These are phyloP conservation scores for Colletotrichum chlorophyti DNA, from an alignment of 2,329 filamentous ascomycete species.

Conservation along the genomic window DNA sequence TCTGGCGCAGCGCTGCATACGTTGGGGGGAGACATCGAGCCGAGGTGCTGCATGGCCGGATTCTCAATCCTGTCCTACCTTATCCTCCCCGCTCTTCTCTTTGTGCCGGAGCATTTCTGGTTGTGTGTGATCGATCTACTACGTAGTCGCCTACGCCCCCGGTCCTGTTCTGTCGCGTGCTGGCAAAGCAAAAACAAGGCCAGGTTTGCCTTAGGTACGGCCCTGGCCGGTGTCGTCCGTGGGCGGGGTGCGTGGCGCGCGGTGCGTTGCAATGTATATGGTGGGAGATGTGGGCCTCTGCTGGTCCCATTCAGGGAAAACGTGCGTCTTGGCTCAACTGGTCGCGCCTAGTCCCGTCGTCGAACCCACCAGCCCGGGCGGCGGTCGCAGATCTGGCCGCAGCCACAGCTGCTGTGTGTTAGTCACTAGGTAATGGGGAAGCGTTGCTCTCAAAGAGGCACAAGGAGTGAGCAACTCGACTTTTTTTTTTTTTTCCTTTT, in stretches of 20 bases:
- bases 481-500: no score
- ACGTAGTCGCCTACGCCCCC: background rate
- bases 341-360: slow-evolving; percentile 24
- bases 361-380: slow-evolving; percentile 28
- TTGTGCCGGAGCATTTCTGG: no score
- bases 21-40: background rate
- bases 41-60: background rate
- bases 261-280: slow-evolving; percentile 20
- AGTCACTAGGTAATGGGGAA: background rate
- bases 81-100: background rate
- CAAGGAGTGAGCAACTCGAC: no score
- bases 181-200: slow-evolving; percentile 6
- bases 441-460: no score
- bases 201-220: slow-evolving; percentile 23
- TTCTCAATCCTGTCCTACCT: background rate
- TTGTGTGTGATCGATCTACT: no score
- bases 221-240: slow-evolving; percentile 25
- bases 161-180: slow-evolving; percentile 5
- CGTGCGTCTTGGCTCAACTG: slow-evolving; percentile 28
- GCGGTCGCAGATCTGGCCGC: slow-evolving; percentile 31
- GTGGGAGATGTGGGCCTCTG: slow-evolving; percentile 20
- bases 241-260: slow-evolving; percentile 12
- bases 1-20: no score
- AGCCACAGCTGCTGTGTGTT: slow-evolving; percentile 14
- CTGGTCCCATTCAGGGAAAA: slow-evolving; percentile 27